Base-by-base conservation (phyloP, 768 basidiomycete genomes). In the Amyloporia xantha region DNA sequence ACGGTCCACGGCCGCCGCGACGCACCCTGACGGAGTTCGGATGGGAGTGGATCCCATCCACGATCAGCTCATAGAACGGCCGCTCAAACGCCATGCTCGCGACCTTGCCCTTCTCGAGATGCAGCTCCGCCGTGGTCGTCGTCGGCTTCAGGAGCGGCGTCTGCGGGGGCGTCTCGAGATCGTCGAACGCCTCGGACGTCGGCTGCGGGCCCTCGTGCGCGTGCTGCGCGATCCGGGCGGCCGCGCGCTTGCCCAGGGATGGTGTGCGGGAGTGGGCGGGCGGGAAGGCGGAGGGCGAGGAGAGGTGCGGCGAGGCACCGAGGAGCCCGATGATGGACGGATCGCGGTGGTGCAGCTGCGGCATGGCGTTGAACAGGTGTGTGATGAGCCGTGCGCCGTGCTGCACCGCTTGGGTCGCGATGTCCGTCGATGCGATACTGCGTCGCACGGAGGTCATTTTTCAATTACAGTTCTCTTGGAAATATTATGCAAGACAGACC, bases 331-430 rank as follows among this genome's bases (percentile, higher is more conserved):
- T 91, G 59, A 94, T 90, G 10, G 88, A 88, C 10, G 92, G 91
- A 62, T 93, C 91, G 27, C 92, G 78, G 62, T 95, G 91, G 62
- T 94, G 86, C 33, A 90, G 66, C 58, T 86, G 87, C 12, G 87
- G 87, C 91, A 92, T 92, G 5, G 91, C 89, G 56, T 95, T 95
- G 80, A 91, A 93, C 21, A 94, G 71, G 66, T 94, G 92, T 0
- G 92, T 94, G 55, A 94, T 89, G 49, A 91, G 78, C n/a, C 81
- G 74, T 5, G 90, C 87, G 17, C 91, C 91, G 49, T 74, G 72
- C 15, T 73, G 66, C 4, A 93, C 75, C 2, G 89, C 89, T 6
- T 76, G 66, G 17, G 81, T 82, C 5, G 91, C 89, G 51, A 82
- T 68, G 23, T 82, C 78, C 1, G 88, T 84, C 13, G 79, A 78